These are phyloP conservation scores for Verticillium klebahnii DNA, from an alignment of 2,329 filamentous ascomycete species.

Conservation along the genomic window DNA sequence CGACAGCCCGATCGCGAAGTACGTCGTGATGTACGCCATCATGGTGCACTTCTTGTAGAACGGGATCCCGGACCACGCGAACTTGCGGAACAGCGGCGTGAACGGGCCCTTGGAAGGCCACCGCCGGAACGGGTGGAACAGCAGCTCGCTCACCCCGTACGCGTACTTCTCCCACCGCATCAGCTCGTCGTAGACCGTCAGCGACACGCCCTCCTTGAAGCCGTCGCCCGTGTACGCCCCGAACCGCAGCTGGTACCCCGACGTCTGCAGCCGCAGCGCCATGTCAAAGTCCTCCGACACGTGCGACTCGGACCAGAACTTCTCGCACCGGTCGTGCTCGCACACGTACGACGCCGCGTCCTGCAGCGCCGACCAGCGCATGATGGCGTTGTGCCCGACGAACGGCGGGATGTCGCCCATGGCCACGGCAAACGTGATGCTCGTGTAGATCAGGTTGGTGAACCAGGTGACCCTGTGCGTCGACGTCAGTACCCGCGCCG, in stretches of 20 bases:
- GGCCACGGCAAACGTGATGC: conserved; percentile 65
- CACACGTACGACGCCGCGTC: conserved; percentile 24
- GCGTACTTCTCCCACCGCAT: conserved; percentile 70
- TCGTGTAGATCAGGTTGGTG: conserved; percentile 71
- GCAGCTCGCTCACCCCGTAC: conserved; percentile 65
- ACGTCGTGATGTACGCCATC: conserved; percentile 65
- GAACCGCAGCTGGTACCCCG: conserved; percentile 63
- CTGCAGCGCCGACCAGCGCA: conserved; percentile 54
- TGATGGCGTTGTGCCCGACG: conserved; percentile 71
- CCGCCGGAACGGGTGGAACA: conserved; percentile 60
- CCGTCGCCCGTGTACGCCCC: conserved; percentile 63
- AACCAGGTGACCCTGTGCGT: conserved; percentile 63
- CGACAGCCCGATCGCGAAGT: conserved; percentile 65
- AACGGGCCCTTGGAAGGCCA: conserved; percentile 61
- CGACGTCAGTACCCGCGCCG: neutral
- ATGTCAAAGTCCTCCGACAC: conserved; percentile 78
- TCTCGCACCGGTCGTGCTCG: conserved; percentile 54
- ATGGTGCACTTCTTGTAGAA: conserved; percentile 67
- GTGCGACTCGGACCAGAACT: conserved; percentile 70
- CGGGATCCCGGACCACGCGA: conserved; percentile 56
- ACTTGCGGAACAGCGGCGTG: conserved; percentile 57
- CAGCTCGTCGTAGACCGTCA: conserved; percentile 69
- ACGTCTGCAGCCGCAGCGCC: conserved; percentile 65
- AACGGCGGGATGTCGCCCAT: conserved; percentile 71
- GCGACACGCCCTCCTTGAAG: conserved; percentile 69